Base-by-base conservation (phyloP, 495 filamentous ascomycete species). In the Penicillium malachiteum region DNA sequence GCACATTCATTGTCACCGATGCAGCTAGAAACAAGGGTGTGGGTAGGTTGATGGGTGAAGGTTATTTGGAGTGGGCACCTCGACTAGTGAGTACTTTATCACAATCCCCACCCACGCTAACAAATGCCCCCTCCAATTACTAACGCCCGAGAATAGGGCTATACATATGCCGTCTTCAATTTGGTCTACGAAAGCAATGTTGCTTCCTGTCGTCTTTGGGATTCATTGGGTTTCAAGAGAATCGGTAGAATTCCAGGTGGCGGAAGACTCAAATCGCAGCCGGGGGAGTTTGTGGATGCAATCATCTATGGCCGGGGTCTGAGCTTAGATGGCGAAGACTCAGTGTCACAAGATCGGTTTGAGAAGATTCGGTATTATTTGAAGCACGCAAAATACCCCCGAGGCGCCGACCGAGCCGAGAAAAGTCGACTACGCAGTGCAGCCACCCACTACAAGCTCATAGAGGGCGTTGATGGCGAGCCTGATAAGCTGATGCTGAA, bases 281-380 rank as follows among this genome's bases (percentile, higher is more conserved):
- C 91, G 2, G 87, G 84, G 55, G 84, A 90, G 57, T 81, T 88
- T 42, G 85, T 97, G 41, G 95, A 98, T 71, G 95, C 94, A 47
- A 96, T 97, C 70, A 96, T 97, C 50, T 98, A 94, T 70, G 94
- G 95, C 3, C 84, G 95, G 21, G 92, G 96, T 62, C 81, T 98
- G 13, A 85, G 84, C 9, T 73, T 80, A 5, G 85, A 87, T 48
- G 87, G 85, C 55, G 92, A 96, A 62, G 91, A 96, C 68, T 90
- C 88, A 62, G 88, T 95, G 61, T 92, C 88, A 66, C 92, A 96
- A 79, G 93, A 97, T 71, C 89, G 94, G 56, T 97, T 97, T 77
- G 92, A 97, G 75, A 98, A 97, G 75, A 98, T 98, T 64, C 86
- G 89, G 53, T 97, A 90, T 73, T 98, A 98, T 75, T 85, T 98